Evolutionary conservation across 148 eudicot genomes (phyloP).

Genomic region (Drosera capensis): DNA sequence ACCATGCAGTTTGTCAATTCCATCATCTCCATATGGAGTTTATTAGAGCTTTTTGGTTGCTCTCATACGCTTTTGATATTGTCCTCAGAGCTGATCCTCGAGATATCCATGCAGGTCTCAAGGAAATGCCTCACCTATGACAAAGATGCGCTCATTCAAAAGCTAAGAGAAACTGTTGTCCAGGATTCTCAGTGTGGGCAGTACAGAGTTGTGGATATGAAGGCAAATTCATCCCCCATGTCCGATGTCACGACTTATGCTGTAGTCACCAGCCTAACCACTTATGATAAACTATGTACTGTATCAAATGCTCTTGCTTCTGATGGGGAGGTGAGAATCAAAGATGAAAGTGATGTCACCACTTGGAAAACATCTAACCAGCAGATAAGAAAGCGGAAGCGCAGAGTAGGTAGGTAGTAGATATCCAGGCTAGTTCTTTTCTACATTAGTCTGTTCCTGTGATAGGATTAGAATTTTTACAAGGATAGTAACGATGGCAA

Average conservation of each 20-base stretch:
- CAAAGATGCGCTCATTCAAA: conserved; percentile 36
- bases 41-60: no score
- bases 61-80: no score
- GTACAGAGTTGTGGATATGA: conserved; percentile 44
- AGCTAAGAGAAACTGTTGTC: conserved; percentile 30
- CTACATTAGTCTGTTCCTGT: no score
- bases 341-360: conserved; percentile 10
- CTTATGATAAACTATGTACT: conserved; percentile 20
- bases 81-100: not conserved
- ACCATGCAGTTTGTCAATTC: no score
- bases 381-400: conserved; percentile 26
- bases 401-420: conserved; percentile 16
- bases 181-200: conserved; percentile 45
- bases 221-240: conserved; percentile 33
- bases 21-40: no score
- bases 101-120: conserved; percentile 28
- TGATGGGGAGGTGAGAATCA: conserved; percentile 27
- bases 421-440: no score
- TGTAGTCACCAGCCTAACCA: conserved; percentile 41
- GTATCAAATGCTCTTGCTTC: no score
- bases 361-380: conserved; percentile 14
- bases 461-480: no score
- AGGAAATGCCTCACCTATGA: conserved; percentile 27
- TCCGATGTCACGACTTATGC: conserved; percentile 44
- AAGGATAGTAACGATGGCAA: no score